A percentile compares a stretch with the other conserved stretches of the same genome.
phyloP scores from a whole-genome alignment of 2,329 filamentous ascomycete genomes.

The Trichophyton benhamiae region DNA sequence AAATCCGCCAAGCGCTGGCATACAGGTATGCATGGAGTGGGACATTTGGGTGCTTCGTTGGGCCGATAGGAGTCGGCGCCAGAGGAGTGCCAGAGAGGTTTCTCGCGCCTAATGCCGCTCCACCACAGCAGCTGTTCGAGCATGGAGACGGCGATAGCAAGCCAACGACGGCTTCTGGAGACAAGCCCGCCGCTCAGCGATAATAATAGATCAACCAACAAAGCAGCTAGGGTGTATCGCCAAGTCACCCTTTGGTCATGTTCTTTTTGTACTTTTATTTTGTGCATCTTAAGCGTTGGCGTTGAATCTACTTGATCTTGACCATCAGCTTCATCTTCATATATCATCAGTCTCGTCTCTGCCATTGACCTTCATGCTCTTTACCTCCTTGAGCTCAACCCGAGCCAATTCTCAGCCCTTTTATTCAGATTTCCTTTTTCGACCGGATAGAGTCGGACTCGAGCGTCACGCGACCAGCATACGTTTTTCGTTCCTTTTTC shows the following conservation, averaged over 20 bases:
- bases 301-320: background rate
- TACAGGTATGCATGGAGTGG: slow-evolving; percentile 74
- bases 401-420: background rate
- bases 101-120: slow-evolving; percentile 22
- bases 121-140: slow-evolving; percentile 9
- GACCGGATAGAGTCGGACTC: background rate
- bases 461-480: background rate
- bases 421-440: background rate
- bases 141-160: background rate
- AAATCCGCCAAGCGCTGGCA: slow-evolving; percentile 60
- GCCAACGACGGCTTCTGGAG: background rate
- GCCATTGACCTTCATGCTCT: background rate
- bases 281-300: slow-evolving; percentile 1
- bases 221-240: too few relatives aligned
- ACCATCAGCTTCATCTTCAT: background rate
- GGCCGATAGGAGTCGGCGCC: slow-evolving; percentile 45
- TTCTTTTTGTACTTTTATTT: background rate
- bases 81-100: slow-evolving; percentile 76
- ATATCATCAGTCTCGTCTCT: background rate
- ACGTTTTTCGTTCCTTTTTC: background rate
- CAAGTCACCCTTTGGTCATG: background rate
- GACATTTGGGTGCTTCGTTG: slow-evolving; percentile 72
- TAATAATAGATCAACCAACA: too few relatives aligned
- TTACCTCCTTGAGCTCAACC: background rate
- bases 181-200: background rate